These are phyloP conservation scores for Gastroboletus turbinatus DNA, from an alignment of 1,284 basidiomycete genomes.

Conservation along the genomic window DNA sequence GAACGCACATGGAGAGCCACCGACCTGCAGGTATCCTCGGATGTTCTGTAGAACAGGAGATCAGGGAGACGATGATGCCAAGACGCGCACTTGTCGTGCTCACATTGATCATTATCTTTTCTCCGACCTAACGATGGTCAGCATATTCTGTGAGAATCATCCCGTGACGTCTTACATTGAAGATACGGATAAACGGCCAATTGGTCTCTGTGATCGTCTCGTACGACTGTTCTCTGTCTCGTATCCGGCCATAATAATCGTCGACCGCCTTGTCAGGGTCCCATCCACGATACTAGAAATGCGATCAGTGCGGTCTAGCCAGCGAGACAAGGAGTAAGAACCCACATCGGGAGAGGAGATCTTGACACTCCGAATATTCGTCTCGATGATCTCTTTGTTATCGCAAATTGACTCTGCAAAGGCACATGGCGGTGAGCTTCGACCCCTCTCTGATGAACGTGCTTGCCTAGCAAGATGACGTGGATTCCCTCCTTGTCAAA, in stretches of 20 bases:
- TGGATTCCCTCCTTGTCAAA: constrained; percentile 85
- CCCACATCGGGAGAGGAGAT: constrained; percentile 94
- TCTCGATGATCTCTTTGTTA: constrained; percentile 89
- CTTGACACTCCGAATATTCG: constrained; percentile 95
- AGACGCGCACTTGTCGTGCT: constrained; percentile 30
- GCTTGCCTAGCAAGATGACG: constrained; percentile 88
- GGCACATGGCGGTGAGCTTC: background rate
- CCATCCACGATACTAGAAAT: constrained; percentile 83
- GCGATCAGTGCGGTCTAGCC: background rate
- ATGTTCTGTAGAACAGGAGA: constrained; percentile 59
- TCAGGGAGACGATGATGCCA: background rate
- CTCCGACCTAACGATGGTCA: constrained; percentile 65
- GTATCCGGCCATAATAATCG: constrained; percentile 91
- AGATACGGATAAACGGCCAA: constrained; percentile 94
- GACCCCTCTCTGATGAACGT: background rate
- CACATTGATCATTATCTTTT: constrained; percentile 90
- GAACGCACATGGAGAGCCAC: constrained; percentile 9
- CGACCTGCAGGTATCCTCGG: constrained; percentile 79
- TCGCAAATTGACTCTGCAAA: constrained; percentile 79
- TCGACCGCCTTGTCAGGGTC: constrained; percentile 87
- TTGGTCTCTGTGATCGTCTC: constrained; percentile 84
- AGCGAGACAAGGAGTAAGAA: constrained; percentile 13
- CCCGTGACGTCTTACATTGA: constrained; percentile 65
- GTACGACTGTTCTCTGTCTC: constrained; percentile 85
- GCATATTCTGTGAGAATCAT: background rate